phyloP scores from a whole-genome alignment of 108 stramenopile species.

The Cyclotella choctawhatcheeana region DNA sequence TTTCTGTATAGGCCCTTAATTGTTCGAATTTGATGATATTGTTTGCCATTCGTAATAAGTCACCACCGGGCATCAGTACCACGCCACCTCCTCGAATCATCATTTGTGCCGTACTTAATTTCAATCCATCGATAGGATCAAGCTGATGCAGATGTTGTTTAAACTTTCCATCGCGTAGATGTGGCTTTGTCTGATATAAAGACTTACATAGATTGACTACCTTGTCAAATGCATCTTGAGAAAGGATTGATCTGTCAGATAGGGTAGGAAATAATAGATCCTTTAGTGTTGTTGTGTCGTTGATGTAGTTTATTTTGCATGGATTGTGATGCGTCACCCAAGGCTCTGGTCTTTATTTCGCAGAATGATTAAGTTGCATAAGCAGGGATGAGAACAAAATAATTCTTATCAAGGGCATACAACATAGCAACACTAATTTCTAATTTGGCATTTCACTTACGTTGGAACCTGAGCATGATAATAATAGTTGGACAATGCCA shows the following conservation, averaged over 20 bases:
- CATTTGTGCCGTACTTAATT: constrained; percentile 24
- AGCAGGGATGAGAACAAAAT: background rate
- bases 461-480: constrained; percentile 33
- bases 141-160: constrained; percentile 25
- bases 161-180: constrained; percentile 1
- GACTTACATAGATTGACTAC: constrained; percentile 13
- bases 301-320: constrained; percentile 10
- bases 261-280: constrained; percentile 18
- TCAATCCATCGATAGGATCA: constrained; percentile 14
- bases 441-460: background rate
- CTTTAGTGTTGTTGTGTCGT: constrained; percentile 4
- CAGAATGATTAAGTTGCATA: background rate
- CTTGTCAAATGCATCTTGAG: constrained; percentile 7
- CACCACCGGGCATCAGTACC: constrained; percentile 14
- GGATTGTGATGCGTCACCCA: constrained; percentile 28
- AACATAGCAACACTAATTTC: too few species aligned
- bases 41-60: constrained; percentile 16
- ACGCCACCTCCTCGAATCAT: constrained; percentile 29
- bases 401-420: too few species aligned
- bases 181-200: constrained; percentile 1
- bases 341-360: constrained; percentile 16
- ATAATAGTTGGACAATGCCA: constrained; percentile 31
- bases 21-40: constrained; percentile 15
- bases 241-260: constrained; percentile 12
- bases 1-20: background rate